phyloP scores from a whole-genome alignment of 176 grass and related monocot genomes.

The Aegilops tauschii region DNA sequence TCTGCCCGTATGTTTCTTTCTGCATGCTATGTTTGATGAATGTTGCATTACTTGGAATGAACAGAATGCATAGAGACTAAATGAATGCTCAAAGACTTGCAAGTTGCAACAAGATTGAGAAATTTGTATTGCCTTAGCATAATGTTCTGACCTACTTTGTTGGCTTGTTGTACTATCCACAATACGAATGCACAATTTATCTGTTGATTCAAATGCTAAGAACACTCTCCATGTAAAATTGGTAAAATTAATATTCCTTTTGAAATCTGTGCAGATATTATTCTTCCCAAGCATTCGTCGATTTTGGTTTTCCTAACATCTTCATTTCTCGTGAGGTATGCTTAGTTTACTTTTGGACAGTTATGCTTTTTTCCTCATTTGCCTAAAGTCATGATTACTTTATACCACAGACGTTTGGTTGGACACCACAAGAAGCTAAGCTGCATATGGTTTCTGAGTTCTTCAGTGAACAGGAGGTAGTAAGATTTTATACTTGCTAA shows the following conservation, averaged over 20 bases:
- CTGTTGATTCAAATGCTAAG: neutral
- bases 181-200: neutral
- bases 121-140: neutral
- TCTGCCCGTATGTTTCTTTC: neutral
- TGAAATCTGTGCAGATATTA: conserved; percentile 67
- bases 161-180: neutral
- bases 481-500: conserved; percentile 34
- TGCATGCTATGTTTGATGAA: conserved; percentile 1
- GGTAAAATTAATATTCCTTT: neutral
- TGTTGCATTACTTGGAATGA: conserved; percentile 2
- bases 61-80: neutral
- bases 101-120: neutral
- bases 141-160: neutral
- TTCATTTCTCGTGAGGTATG: conserved; percentile 99
- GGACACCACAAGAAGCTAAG: conserved; percentile 83
- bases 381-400: neutral
- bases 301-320: conserved; percentile 93
- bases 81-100: neutral
- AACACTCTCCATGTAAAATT: neutral
- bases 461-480: conserved; percentile 93
- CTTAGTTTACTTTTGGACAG: neutral
- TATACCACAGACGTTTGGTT: conserved; percentile 77
- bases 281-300: conserved; percentile 88
- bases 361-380: neutral
- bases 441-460: conserved; percentile 93